Percentiles rank a stretch among this genome's conserved stretches.
Evolutionary conservation across 495 filamentous ascomycete species (phyloP).

Genomic region (Aspergillus saccharolyticus): DNA sequence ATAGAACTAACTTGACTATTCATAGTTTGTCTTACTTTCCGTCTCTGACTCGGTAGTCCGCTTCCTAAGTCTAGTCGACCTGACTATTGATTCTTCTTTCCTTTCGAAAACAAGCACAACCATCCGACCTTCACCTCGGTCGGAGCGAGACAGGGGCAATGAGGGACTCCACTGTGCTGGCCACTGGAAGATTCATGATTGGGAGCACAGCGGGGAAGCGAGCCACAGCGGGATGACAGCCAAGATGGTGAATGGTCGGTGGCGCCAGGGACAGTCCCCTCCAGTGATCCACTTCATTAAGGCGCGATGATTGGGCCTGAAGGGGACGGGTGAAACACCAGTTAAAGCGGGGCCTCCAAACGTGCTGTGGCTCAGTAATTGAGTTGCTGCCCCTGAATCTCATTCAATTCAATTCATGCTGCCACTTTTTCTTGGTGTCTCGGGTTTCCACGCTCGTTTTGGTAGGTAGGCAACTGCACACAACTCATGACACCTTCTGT

Average conservation of each 20-base stretch:
- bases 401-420: too few relatives aligned
- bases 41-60: background rate
- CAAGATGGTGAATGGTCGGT: slow-evolving; percentile 4
- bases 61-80: background rate
- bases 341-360: slow-evolving; percentile 13
- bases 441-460: too few relatives aligned
- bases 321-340: slow-evolving; percentile 15
- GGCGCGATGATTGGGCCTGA: slow-evolving; percentile 11
- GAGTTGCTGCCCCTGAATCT: slow-evolving; percentile 12
- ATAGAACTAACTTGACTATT: background rate
- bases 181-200: slow-evolving; percentile 2
- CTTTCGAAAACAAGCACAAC: too few relatives aligned
- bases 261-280: slow-evolving; percentile 18
- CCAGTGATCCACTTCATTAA: background rate
- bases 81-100: background rate
- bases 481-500: background rate
- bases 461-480: background rate
- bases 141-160: slow-evolving; percentile 12
- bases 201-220: slow-evolving; percentile 2
- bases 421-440: background rate
- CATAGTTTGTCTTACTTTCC: background rate
- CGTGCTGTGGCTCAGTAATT: slow-evolving; percentile 11
- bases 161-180: background rate
- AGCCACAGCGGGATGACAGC: slow-evolving; percentile 16
- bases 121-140: too few relatives aligned